Percentiles rank a stretch among this genome's conserved stretches.
phyloP scores from a whole-genome alignment of 225 moss, liverwort and hornwort species.

The Marchantia polymorpha region DNA sequence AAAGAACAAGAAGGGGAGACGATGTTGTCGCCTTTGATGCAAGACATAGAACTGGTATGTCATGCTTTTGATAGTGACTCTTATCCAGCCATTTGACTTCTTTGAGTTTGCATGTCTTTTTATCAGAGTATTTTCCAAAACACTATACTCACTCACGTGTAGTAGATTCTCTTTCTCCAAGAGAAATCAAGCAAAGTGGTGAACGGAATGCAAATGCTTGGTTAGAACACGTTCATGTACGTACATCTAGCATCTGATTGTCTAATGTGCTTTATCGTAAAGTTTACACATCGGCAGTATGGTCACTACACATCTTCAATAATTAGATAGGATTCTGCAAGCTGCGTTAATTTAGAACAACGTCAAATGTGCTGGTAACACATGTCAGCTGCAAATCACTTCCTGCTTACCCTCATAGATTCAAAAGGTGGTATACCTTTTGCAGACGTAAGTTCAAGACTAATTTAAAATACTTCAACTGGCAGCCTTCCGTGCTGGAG shows the following conservation, averaged over 20 bases:
- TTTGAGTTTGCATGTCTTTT: background rate
- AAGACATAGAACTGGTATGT: slow-evolving; percentile 51
- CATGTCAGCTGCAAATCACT: background rate
- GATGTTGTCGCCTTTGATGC: slow-evolving; percentile 53
- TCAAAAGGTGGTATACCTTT: background rate
- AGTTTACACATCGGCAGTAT: background rate
- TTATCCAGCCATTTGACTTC: background rate
- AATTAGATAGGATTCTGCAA: background rate
- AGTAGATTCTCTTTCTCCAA: no score
- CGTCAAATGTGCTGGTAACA: background rate
- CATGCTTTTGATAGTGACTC: background rate
- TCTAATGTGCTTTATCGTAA: no score
- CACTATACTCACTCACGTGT: no score
- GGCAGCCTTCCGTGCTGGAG: slow-evolving; percentile 31
- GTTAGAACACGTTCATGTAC: no score
- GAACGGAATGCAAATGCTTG: no score
- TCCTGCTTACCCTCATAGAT: background rate
- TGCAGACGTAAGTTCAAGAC: background rate
- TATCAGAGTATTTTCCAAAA: no score
- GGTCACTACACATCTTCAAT: background rate
- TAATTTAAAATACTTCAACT: slow-evolving; percentile 1
- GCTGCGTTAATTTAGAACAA: background rate
- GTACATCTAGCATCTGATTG: no score
- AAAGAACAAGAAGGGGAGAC: slow-evolving; percentile 25
- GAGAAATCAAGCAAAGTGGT: no score